Conservation (phyloP, 2,329 filamentous ascomycete genomes). For the Fusarium secorum region DNA sequence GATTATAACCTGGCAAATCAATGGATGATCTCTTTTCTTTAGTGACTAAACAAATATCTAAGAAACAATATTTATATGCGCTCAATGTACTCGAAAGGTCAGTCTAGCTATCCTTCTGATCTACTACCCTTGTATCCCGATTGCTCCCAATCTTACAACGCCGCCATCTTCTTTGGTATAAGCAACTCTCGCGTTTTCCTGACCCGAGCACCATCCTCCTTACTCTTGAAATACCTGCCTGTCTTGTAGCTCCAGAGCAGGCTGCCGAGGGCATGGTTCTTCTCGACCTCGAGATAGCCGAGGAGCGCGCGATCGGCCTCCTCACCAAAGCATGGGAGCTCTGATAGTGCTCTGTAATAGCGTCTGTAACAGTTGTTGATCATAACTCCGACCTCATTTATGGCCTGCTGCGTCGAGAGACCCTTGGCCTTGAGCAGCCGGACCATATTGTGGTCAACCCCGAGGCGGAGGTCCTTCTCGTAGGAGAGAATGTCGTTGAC, state of each 20-base stretch:
- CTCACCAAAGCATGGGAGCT: background rate
- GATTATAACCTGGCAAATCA: no score
- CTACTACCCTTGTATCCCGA: background rate
- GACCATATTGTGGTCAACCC: background rate
- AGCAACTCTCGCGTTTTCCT: background rate
- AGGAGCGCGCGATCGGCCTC: background rate
- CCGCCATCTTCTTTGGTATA: background rate
- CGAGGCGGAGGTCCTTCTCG: background rate
- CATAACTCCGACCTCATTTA: background rate
- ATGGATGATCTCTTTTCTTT: accelerated
- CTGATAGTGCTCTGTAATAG: background rate
- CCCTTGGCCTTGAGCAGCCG: background rate
- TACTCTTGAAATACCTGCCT: background rate
- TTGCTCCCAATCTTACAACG: background rate
- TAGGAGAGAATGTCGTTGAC: background rate
- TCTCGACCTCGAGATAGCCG: background rate
- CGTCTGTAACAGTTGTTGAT: background rate
- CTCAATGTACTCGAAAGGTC: background rate
- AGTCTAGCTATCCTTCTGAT: background rate
- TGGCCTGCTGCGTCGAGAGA: background rate
- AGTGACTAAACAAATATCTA: background rate
- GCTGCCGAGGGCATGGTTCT: background rate
- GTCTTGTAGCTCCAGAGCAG: background rate
- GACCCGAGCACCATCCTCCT: background rate
- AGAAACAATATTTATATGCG: background rate